These are phyloP conservation scores for Phytophthora ramorum DNA, from an alignment of 352 stramenopile species.

Conservation along the genomic window DNA sequence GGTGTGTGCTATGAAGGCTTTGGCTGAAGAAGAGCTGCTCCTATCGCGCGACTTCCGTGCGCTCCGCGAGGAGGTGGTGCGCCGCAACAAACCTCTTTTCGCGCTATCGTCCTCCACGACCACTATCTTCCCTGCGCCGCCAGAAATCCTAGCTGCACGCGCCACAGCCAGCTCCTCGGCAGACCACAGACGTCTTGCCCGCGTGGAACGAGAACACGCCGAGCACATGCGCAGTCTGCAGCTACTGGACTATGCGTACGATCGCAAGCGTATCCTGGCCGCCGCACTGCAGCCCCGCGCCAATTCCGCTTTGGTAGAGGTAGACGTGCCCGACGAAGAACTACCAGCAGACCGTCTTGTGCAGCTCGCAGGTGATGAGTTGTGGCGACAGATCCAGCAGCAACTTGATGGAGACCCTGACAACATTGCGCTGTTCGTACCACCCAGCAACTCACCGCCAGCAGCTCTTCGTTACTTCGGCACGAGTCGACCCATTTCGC, in stretches of 20 bases:
- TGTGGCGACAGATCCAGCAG: slow-evolving; percentile 55
- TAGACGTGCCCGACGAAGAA: slow-evolving; percentile 43
- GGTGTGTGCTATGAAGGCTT: slow-evolving; percentile 63
- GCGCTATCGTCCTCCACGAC: slow-evolving; percentile 69
- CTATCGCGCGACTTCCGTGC: slow-evolving; percentile 48
- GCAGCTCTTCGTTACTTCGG: slow-evolving; percentile 75
- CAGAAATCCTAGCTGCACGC: slow-evolving; percentile 69
- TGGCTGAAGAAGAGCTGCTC: slow-evolving; percentile 59
- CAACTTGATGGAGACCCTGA: slow-evolving; percentile 34
- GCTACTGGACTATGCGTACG: slow-evolving; percentile 75
- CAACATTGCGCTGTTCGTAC: slow-evolving; percentile 57
- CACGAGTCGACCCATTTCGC: slow-evolving; percentile 37
- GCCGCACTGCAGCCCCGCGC: slow-evolving; percentile 56
- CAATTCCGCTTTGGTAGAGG: slow-evolving; percentile 58
- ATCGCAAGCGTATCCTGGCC: slow-evolving; percentile 59
- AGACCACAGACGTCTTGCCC: slow-evolving; percentile 50
- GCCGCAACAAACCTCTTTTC: slow-evolving; percentile 59
- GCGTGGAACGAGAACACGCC: slow-evolving; percentile 64
- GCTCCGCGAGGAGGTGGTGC: slow-evolving; percentile 56
- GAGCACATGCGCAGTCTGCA: slow-evolving; percentile 79
- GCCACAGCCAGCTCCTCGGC: slow-evolving; percentile 55
- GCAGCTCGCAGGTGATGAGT: slow-evolving; percentile 47
- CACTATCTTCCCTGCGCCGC: slow-evolving; percentile 70
- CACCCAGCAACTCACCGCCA: slow-evolving; percentile 66
- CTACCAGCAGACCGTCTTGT: slow-evolving; percentile 38